Evolutionary conservation across 306 rosid genomes (phyloP).

Genomic region (Lithocarpus polystachyus): DNA sequence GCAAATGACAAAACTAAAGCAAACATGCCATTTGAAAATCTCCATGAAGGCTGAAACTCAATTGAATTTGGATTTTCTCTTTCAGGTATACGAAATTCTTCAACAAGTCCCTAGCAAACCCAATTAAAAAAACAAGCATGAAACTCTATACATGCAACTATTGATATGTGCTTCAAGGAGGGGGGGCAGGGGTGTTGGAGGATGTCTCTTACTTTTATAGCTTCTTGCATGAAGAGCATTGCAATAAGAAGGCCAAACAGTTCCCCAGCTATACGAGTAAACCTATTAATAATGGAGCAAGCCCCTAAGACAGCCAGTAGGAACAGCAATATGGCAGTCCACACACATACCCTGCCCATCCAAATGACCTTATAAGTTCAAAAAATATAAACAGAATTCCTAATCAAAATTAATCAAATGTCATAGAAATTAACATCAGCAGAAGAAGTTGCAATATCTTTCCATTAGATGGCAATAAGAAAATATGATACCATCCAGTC

Average conservation of each 20-base stretch:
- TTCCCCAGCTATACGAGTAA: conserved; percentile 79
- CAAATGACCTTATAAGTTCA: conserved; percentile 9
- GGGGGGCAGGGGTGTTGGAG: conserved; percentile 3
- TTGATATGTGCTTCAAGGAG: background rate
- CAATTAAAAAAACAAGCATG: conserved; percentile 4
- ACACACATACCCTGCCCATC: conserved; percentile 65
- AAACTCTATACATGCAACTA: background rate
- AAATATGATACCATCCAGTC: conserved; percentile 62
- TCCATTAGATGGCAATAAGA: conserved; percentile 4
- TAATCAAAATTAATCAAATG: background rate
- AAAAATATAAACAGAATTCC: background rate
- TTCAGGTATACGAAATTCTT: conserved; percentile 63
- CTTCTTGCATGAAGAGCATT: conserved; percentile 85
- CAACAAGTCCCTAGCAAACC: conserved; percentile 55
- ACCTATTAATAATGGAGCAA: conserved; percentile 79
- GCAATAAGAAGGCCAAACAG: conserved; percentile 86
- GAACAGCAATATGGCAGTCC: conserved; percentile 73
- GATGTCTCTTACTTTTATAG: conserved; percentile 53
- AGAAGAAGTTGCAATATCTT: conserved; percentile 1
- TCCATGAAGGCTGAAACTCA: conserved; percentile 75
- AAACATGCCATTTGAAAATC: conserved; percentile 86
- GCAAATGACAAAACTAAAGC: conserved; percentile 77
- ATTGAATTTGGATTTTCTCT: conserved; percentile 44
- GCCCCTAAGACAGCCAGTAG: conserved; percentile 72
- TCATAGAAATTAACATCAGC: background rate